Evolutionary conservation across 331 rosid species (phyloP).

Genomic region (Rhamnella rubrinervis): DNA sequence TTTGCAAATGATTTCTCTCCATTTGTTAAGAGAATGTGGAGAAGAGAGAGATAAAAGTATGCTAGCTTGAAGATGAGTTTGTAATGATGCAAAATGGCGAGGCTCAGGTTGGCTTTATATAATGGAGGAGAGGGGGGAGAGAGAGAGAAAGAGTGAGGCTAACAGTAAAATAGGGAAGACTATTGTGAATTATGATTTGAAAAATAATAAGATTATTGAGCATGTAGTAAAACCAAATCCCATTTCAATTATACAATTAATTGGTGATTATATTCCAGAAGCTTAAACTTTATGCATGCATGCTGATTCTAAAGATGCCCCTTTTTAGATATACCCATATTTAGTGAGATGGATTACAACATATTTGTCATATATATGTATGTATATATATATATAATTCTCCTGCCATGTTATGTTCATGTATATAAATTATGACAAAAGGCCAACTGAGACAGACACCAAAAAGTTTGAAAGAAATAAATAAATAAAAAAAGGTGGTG

Average conservation of each 20-base stretch:
- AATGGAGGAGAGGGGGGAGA: constrained; percentile 31
- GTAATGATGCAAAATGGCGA: constrained; percentile 25
- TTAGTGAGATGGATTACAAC: constrained; percentile 20
- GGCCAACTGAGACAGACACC: too few species aligned
- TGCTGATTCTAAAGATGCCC: constrained; percentile 1
- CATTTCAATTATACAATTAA: neutral
- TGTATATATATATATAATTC: too few species aligned
- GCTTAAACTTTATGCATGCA: neutral
- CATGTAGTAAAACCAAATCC: neutral
- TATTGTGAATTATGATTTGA: too few species aligned
- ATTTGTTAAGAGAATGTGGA: constrained; percentile 22
- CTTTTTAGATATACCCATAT: neutral
- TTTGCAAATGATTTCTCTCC: constrained; percentile 59
- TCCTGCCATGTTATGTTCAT: too few species aligned
- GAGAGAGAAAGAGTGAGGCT: neutral
- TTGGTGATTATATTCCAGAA: neutral
- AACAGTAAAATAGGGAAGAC: neutral
- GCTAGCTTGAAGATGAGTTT: constrained; percentile 8
- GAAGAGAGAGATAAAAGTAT: neutral
- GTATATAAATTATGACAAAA: too few species aligned
- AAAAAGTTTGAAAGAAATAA: too few species aligned
- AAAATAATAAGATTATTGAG: neutral
- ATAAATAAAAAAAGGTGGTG: too few species aligned
- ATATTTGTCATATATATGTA: constrained; percentile 12
- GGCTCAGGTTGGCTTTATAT: constrained; percentile 40